phyloP scores from a whole-genome alignment of 352 stramenopile genomes.

The Thalassiosira hispida region DNA sequence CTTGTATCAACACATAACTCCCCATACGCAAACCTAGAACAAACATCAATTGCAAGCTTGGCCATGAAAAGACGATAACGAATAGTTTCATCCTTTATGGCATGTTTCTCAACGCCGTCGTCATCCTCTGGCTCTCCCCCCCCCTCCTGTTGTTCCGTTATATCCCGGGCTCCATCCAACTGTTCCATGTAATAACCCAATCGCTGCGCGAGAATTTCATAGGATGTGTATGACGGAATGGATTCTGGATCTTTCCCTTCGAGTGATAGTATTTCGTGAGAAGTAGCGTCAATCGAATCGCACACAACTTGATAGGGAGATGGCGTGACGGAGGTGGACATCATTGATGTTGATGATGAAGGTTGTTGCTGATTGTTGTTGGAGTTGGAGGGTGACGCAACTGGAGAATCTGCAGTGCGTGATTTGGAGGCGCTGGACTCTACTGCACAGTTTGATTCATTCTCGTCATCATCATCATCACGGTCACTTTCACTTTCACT shows the following conservation, averaged over 20 bases:
- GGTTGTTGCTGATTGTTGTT: no score
- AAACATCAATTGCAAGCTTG: constrained; percentile 28
- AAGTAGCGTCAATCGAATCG: constrained; percentile 37
- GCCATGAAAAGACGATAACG: constrained; percentile 24
- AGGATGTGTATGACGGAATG: constrained; percentile 13
- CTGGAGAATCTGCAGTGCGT: no score
- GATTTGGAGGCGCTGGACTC: no score
- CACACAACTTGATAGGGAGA: constrained; percentile 13
- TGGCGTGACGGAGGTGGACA: constrained; percentile 1
- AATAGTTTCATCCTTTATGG: background rate
- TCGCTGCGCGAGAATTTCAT: constrained; percentile 11
- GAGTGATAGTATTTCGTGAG: constrained; percentile 33
- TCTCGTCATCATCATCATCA: no score
- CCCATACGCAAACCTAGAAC: constrained; percentile 3
- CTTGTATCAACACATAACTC: background rate
- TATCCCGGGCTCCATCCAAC: background rate
- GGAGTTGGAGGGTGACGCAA: no score
- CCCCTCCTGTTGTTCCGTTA: background rate
- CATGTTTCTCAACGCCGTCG: background rate
- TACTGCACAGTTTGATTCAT: no score
- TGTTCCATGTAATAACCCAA: constrained; percentile 26
- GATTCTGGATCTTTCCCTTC: background rate
- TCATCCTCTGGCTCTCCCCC: background rate
- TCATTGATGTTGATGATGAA: no score
- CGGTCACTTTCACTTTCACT: no score